These are phyloP conservation scores for Salpingoeca rosetta DNA, from an alignment of 78 protist genomes.

Conservation along the genomic window DNA sequence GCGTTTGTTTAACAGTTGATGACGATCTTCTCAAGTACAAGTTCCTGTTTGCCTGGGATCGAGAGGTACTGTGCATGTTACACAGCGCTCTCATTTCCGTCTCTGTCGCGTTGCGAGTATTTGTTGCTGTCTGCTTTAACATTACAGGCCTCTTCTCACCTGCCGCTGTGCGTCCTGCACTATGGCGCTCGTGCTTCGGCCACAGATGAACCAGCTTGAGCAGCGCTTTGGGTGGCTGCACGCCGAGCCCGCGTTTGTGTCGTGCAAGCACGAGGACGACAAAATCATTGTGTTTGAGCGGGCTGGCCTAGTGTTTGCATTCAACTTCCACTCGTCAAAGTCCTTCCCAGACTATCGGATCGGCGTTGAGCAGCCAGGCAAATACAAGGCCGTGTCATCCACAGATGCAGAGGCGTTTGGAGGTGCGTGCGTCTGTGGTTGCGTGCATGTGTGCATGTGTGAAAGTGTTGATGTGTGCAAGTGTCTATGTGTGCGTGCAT, in stretches of 20 bases:
- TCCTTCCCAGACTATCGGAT: conserved; percentile 58
- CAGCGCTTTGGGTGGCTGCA: neutral
- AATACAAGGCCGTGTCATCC: conserved; percentile 20
- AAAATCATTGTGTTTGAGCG: conserved; percentile 71
- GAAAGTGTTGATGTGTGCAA: no score
- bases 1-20: no score
- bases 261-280: conserved; percentile 63
- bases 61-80: conserved; percentile 10
- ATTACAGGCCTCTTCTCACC: neutral
- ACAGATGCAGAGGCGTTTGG: conserved; percentile 47
- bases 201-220: neutral
- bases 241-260: conserved; percentile 28
- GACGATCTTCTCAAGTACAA: conserved; percentile 52
- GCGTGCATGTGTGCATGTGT: no score
- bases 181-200: neutral
- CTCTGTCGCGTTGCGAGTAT: neutral
- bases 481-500: neutral
- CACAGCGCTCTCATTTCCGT: neutral
- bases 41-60: conserved; percentile 39
- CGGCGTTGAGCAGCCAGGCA: conserved; percentile 11
- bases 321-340: conserved; percentile 70
- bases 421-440: conserved; percentile 9
- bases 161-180: neutral
- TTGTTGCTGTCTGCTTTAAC: neutral
- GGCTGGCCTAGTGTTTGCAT: conserved; percentile 51